Evolutionary conservation across 441 rosid genomes (phyloP).

Genomic region (Arabidopsis hybrid): DNA sequence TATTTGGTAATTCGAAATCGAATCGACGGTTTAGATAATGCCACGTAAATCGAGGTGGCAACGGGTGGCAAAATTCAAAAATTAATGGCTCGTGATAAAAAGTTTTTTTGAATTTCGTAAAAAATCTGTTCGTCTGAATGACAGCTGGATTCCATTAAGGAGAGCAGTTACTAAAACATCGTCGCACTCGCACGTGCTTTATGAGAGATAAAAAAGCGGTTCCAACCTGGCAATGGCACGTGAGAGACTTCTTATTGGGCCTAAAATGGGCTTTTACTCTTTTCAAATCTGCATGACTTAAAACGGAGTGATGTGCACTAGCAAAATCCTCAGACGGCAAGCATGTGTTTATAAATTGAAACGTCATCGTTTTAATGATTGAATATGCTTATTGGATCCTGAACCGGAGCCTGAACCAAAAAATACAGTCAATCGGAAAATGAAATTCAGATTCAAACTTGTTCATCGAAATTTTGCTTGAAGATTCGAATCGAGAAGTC

Average conservation of each 20-base stretch:
- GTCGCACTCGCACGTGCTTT: conserved; percentile 30
- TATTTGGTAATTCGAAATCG: conserved; percentile 33
- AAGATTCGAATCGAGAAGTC: conserved; percentile 11
- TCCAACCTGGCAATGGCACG: conserved; percentile 39
- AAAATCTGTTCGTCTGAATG: conserved; percentile 14
- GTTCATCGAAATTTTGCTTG: conserved; percentile 17
- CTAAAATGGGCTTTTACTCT: neutral
- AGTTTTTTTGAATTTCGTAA: conserved; percentile 40
- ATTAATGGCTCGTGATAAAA: conserved; percentile 39
- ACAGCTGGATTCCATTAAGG: conserved; percentile 39
- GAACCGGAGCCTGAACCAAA: conserved; percentile 31
- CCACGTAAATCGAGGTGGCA: conserved; percentile 42
- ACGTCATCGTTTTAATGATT: conserved; percentile 28
- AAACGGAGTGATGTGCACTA: conserved; percentile 21
- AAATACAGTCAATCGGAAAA: conserved; percentile 6
- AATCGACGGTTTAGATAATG: conserved; percentile 20
- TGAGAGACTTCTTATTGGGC: conserved; percentile 28
- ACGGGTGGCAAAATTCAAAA: conserved; percentile 46
- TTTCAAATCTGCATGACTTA: too few relatives aligned
- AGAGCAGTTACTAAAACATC: conserved; percentile 43
- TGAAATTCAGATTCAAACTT: conserved; percentile 42
- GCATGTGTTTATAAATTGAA: rapidly evolving
- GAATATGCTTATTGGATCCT: conserved; percentile 23
- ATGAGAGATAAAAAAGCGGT: conserved; percentile 27
- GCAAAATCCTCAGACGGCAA: neutral